Percentiles rank a stretch among this genome's conserved stretches.
Conservation (phyloP, 805 yeast species). For the Wickerhamiella australiensis region DNA sequence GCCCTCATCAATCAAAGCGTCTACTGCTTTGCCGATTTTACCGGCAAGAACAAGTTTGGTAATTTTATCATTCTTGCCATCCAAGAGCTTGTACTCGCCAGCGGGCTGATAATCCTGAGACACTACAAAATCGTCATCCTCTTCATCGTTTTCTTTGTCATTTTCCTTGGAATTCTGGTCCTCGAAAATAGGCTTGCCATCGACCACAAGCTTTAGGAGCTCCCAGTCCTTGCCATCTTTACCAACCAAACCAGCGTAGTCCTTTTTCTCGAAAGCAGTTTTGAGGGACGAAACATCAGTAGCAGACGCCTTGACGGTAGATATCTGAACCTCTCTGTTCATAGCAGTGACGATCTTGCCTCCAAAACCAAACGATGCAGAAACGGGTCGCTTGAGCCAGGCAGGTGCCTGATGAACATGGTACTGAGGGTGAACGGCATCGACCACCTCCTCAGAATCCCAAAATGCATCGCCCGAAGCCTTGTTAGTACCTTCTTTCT, state of each 20-base stretch:
- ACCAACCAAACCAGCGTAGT: slow-evolving; percentile 36
- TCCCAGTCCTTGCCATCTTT: slow-evolving; percentile 29
- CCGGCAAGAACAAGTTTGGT: slow-evolving; percentile 46
- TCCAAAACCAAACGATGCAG: slow-evolving; percentile 86
- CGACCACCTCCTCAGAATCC: slow-evolving; percentile 39
- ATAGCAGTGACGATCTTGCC: slow-evolving; percentile 57
- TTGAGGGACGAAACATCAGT: slow-evolving; percentile 10
- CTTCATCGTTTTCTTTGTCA: slow-evolving; percentile 19
- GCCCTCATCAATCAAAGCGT: slow-evolving; percentile 49
- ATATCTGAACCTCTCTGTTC: slow-evolving; percentile 34
- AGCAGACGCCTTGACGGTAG: slow-evolving; percentile 24
- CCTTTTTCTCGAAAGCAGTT: slow-evolving; percentile 22
- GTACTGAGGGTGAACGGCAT: slow-evolving; percentile 45
- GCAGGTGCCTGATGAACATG: slow-evolving; percentile 69
- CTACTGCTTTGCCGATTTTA: slow-evolving; percentile 54
- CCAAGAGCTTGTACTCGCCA: slow-evolving; percentile 27
- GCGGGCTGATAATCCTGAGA: slow-evolving; percentile 24
- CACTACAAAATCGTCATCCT: slow-evolving; percentile 33
- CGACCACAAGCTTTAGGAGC: slow-evolving; percentile 23
- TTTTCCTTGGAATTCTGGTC: slow-evolving; percentile 12
- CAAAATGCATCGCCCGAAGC: slow-evolving; percentile 67
- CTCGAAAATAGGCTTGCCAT: slow-evolving; percentile 19
- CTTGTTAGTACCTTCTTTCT: slow-evolving; percentile 25
- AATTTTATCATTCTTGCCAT: slow-evolving; percentile 27
- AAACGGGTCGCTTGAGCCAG: slow-evolving; percentile 68